phyloP scores from a whole-genome alignment of 495 filamentous ascomycete species.

The Rhizodiscina lignyota region DNA sequence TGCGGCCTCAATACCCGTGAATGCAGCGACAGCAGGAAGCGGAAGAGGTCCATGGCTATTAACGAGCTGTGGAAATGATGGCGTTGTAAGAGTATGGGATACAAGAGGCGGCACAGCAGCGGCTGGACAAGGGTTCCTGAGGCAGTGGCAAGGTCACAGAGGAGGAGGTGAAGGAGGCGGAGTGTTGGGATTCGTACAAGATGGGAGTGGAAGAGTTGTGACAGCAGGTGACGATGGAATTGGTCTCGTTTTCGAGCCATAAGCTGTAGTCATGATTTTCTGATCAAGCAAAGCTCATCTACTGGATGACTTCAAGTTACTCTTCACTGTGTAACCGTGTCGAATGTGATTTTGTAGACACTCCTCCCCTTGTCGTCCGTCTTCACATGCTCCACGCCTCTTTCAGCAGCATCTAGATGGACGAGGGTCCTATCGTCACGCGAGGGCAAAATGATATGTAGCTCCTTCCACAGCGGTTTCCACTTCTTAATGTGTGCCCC shows the following conservation, averaged over 20 bases:
- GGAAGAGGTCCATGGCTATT: slow-evolving; percentile 6
- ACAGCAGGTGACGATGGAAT: slow-evolving; percentile 94
- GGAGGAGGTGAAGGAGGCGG: slow-evolving; percentile 71
- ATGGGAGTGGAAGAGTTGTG: slow-evolving; percentile 48
- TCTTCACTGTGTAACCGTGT: no score
- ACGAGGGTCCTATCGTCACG: no score
- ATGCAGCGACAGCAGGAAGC: not conserved
- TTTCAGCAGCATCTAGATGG: no score
- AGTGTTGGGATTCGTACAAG: slow-evolving; percentile 76
- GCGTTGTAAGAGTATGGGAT: slow-evolving; percentile 17
- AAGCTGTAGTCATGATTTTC: no score
- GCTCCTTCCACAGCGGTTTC: slow-evolving; percentile 11
- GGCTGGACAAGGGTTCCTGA: slow-evolving; percentile 42
- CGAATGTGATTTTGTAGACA: no score
- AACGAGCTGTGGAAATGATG: slow-evolving; percentile 15
- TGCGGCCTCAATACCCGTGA: not conserved
- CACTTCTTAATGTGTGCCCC: slow-evolving; percentile 7
- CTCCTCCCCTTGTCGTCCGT: no score
- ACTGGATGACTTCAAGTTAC: no score
- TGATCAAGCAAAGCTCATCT: no score
- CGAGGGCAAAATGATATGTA: slow-evolving; percentile 17
- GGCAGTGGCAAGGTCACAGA: slow-evolving; percentile 71
- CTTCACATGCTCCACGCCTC: no score
- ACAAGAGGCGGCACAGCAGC: slow-evolving; percentile 18
- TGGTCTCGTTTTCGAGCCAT: no score